These are phyloP conservation scores for Coelastrella sp. DNA, from an alignment of 139 green algal genomes.

Conservation along the genomic window DNA sequence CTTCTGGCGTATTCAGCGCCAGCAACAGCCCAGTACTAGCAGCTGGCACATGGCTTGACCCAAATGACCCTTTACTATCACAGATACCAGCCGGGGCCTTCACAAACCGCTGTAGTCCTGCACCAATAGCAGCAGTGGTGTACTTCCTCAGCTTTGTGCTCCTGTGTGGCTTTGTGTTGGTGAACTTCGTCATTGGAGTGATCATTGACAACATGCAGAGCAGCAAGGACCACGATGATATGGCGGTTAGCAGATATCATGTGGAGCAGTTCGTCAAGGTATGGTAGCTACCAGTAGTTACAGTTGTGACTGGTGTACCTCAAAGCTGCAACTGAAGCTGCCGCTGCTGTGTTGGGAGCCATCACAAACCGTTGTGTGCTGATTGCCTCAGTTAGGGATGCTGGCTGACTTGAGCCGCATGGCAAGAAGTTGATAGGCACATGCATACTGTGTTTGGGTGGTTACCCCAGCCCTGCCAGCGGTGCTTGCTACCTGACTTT, in stretches of 20 bases:
- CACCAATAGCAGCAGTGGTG: slow-evolving; percentile 54
- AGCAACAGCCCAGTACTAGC: not conserved
- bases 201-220: slow-evolving; percentile 78
- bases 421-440: not conserved
- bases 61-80: slow-evolving; percentile 41
- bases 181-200: slow-evolving; percentile 83
- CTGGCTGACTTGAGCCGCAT: too few relatives aligned
- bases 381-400: too few relatives aligned
- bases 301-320: too few relatives aligned
- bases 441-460: not conserved
- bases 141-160: slow-evolving; percentile 84
- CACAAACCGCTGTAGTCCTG: slow-evolving; percentile 57
- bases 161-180: slow-evolving; percentile 77
- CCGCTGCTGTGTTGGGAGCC: too few relatives aligned
- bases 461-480: not conserved
- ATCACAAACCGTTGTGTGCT: too few relatives aligned
- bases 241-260: slow-evolving; percentile 52
- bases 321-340: too few relatives aligned
- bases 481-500: not conserved
- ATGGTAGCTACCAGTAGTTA: too few relatives aligned
- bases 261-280: slow-evolving; percentile 53
- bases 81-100: slow-evolving; percentile 11
- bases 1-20: not conserved
- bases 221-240: slow-evolving; percentile 51
- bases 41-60: slow-evolving; percentile 57